Base-by-base conservation (phyloP, 2,329 filamentous ascomycete species). In the Dactylellina drechsleri region DNA sequence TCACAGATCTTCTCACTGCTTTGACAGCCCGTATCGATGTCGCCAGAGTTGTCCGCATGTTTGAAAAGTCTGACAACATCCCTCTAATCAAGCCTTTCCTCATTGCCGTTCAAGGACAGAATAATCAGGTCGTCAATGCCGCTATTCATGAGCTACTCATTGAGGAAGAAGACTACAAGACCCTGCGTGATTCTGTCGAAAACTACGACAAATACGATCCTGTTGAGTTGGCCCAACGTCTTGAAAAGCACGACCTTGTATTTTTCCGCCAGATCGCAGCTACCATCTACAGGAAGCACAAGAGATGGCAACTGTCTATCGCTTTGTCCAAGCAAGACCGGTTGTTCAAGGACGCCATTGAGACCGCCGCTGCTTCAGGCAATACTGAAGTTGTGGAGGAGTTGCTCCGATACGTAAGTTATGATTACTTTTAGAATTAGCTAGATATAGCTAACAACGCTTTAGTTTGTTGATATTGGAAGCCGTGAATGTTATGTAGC, bases 121-220 rank as follows among this genome's bases (percentile, higher is more conserved):
- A 99, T 87, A 99, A 99, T 89, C 92, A 93, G 78, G 92, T 92
- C 60, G 95, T 99, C 81, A 99, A 99, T 83, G 93, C 96, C 81
- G 95, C 95, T 26, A 97, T 99, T 84, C 97, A 99, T 81, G 95
- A 99, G 81, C 84, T 99, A 54, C 85, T 99, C 79, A 99, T 99
- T 75, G 95, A 99, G 83, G 95, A 99, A 83, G 96, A 99, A 82
- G 96, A 99, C 82, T 94, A 99, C 87, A 98, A 99, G 89, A 97
- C 94, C 15, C 87, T 99, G 28, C 91, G 93, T 62, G 95, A 99
- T 83, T 99, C 95, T 1, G 94, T 97, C 10, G 92, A 97, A 84
- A 97, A 97, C 84, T 96, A 97, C 83, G 95, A 99, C 86, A 99
- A 99, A 84, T 99, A 98, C 81, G 96, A 99, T 82, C 91, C 94